phyloP scores from a whole-genome alignment of 768 basidiomycete genomes.

The Amylocystis lapponica region DNA sequence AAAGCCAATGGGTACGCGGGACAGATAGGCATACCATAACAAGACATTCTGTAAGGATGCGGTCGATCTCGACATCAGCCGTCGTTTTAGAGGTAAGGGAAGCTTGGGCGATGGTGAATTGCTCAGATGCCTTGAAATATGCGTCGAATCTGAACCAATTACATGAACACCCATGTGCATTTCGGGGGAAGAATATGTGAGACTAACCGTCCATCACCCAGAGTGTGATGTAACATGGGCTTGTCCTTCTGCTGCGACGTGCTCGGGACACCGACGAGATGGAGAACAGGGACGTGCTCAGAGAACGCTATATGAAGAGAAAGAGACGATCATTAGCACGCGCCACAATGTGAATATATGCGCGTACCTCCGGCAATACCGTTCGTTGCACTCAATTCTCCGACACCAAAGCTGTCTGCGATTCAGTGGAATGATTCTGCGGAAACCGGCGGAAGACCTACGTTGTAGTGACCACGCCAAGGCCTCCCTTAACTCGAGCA shows the following conservation, averaged over 20 bases:
- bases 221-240: constrained; percentile 82
- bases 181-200: not conserved
- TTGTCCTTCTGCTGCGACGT: constrained; percentile 64
- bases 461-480: constrained; percentile 79
- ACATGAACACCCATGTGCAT: not conserved
- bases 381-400: constrained; percentile 83
- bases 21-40: constrained; percentile 32
- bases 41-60: constrained; percentile 66
- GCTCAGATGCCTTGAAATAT: constrained; percentile 68
- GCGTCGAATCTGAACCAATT: constrained; percentile 59
- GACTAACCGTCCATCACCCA: constrained; percentile 70
- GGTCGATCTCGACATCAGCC: constrained; percentile 72
- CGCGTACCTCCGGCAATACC: constrained; percentile 68
- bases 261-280: constrained; percentile 80
- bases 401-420: constrained; percentile 74
- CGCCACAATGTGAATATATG: not conserved
- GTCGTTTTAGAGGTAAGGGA: constrained; percentile 43
- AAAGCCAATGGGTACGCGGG: not conserved
- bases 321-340: not conserved
- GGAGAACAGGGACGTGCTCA: constrained; percentile 87
- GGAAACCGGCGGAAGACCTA: constrained; percentile 26
- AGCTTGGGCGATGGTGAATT: constrained; percentile 69
- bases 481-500: constrained; percentile 72
- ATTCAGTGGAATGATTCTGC: not conserved
- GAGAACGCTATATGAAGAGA: constrained; percentile 51